Evolutionary conservation across 176 grass and related monocot genomes (phyloP), one percentile per base, ranked within the genome.

Genomic region (Paspalum notatum): DNA sequence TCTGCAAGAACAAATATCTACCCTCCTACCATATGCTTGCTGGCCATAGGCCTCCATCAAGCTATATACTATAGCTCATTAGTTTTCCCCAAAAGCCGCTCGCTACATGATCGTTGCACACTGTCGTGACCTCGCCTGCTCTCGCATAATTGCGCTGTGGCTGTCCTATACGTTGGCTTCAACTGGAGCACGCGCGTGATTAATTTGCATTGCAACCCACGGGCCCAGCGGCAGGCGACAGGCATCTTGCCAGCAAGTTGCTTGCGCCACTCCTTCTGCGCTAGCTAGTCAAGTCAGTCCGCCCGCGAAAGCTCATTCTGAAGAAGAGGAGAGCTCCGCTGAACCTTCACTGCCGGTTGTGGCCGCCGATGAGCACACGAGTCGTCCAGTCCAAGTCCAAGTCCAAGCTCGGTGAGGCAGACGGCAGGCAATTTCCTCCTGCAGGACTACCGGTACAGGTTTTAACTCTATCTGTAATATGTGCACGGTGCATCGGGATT

Each of bases 101-200:
- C 2, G 66, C 40, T 48, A 37, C 21, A 65, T 16, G 38, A 64
- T 39, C 62, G 18, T 16, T 53, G 61, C 16, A 15, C 24, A 26
- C 32, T 43, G 18, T 38, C 62, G 12, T 45, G 65, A 18, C 64
- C 67, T 5, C 11, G 47, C 74, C 57, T 62, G 46, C 25, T 52
- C 63, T 72, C 15, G 11, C 45, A 71, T 55, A 71, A 71, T 77
- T 77, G 63, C 50, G 22, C 18, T 4, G n/a, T 54, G 47, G 18
- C 39, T 20, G 72, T 87, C 63, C 18, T 18, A 46, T 43, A 46
- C 43, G 47, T 56, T 58, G 68, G 38, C 66, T 49, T 64, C 43
- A 21, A 49, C 44, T 20, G 16, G 11, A 51, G 11, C 60, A 20
- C 37, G 20, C 46, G 57, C 10, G 5, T 14, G 22, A 26, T 50